Conservation (phyloP, 345 rosid genomes). For the Gossypium sturtianum region DNA sequence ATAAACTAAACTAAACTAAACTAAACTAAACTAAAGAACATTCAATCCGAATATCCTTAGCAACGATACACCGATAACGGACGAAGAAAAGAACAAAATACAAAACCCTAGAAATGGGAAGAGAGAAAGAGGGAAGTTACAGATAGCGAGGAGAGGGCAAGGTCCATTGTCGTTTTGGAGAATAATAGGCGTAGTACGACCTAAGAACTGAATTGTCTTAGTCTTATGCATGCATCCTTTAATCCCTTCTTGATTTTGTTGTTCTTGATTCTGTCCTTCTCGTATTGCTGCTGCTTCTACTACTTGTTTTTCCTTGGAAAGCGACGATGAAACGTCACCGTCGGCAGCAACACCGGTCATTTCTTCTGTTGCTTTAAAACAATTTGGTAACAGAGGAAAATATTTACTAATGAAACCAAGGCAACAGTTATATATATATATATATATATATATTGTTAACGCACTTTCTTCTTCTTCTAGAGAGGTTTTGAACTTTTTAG, state of each 20-base stretch:
- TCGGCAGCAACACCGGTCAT: neutral
- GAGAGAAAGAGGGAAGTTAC: conserved; percentile 32
- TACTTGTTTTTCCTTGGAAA: conserved; percentile 16
- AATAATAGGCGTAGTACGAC: conserved; percentile 75
- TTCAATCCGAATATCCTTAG: neutral
- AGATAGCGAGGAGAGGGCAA: conserved; percentile 95
- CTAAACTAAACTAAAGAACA: too few species aligned
- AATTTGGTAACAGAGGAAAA: neutral
- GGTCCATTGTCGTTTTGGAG: conserved; percentile 99
- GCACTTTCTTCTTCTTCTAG: neutral
- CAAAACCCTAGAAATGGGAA: conserved; percentile 16
- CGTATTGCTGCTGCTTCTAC: conserved; percentile 2
- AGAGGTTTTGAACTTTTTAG: too few species aligned
- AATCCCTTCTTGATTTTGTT: conserved; percentile 16
- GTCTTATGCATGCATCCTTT: conserved; percentile 66
- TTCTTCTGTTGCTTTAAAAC: neutral
- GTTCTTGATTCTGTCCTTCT: conserved; percentile 20
- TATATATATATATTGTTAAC: neutral
- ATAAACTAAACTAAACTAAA: neutral
- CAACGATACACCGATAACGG: neutral
- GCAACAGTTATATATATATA: neutral
- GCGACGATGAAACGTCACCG: conserved; percentile 12
- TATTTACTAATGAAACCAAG: neutral
- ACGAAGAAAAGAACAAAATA: neutral
- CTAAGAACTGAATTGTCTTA: conserved; percentile 75